phyloP scores from a whole-genome alignment of 345 rosid genomes.

The Populus euphratica region DNA sequence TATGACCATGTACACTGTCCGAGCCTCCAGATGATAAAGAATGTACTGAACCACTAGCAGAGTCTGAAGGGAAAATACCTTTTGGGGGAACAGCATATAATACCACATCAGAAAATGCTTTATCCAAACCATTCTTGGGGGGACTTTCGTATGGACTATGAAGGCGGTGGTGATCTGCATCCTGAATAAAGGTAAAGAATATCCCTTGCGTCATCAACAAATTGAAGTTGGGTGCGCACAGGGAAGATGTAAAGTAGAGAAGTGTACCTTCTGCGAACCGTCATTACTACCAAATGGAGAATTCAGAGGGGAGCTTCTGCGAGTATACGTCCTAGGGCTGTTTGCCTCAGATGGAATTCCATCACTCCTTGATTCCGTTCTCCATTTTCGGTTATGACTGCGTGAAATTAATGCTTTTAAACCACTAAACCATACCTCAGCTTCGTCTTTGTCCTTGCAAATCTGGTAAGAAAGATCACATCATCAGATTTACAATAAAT shows the following conservation, averaged over 20 bases:
- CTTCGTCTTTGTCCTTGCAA: constrained; percentile 83
- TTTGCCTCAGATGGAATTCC: constrained; percentile 69
- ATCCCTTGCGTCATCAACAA: constrained; percentile 10
- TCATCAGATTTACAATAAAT: constrained; percentile 11
- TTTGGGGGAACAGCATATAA: constrained; percentile 79
- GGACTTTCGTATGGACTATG: constrained; percentile 96
- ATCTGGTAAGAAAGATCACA: constrained; percentile 37
- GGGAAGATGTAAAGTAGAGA: constrained; percentile 12
- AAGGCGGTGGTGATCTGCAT: constrained; percentile 66
- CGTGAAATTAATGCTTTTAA: constrained; percentile 71
- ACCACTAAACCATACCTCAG: constrained; percentile 84
- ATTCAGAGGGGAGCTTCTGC: constrained; percentile 84
- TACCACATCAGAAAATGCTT: constrained; percentile 80
- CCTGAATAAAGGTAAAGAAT: constrained; percentile 44
- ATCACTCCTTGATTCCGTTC: constrained; percentile 72
- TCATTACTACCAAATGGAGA: constrained; percentile 87
- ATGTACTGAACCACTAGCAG: constrained; percentile 78
- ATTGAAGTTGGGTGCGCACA: not conserved
- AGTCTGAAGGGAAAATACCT: constrained; percentile 77
- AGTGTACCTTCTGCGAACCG: constrained; percentile 74
- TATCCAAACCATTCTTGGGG: constrained; percentile 82
- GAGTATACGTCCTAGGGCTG: constrained; percentile 87
- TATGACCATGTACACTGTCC: constrained; percentile 80
- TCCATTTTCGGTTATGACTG: constrained; percentile 53
- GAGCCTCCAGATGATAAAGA: constrained; percentile 97